Evolutionary conservation across 1,284 basidiomycete genomes (phyloP), one percentile per base, ranked within the genome.

Genomic region (Ceratobasidium sp.): DNA sequence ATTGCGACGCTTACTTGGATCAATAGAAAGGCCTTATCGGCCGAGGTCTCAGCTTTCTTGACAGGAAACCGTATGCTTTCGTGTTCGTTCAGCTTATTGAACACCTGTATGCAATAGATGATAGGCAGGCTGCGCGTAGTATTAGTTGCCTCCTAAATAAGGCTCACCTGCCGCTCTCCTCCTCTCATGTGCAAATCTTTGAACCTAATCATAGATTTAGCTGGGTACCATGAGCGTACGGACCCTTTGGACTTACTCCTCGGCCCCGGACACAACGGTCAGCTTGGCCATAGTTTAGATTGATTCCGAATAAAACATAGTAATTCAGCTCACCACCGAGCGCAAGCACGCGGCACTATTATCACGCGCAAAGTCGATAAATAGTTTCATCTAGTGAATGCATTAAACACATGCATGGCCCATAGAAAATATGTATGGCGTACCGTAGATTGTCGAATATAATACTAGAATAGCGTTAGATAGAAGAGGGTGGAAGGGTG

Each of bases 1-100:
- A 57, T 56, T 30, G 2, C 16, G 16, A 39, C 21, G 46, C 74
- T 70, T 66, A 88, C 89, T 77, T 92, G 90, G 14, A 91, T 85
- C 50, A 92, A 77, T 6, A 91, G 74, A 75, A 89, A 85, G 14
- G 87, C 79, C 74, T 93, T 93, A 75, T 93, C 89, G 6, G 80
- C 77, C 0, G 85, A 81, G 71, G 83, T 86, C 57, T 86, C 86
- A 3, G 87, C 77, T 73, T 87, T 91, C 77, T 85, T 85, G 9
- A 87, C 77, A 68, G 84, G 81, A 76, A 84, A 92, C 1, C 90
- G 86, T 69, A 91, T 89, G 71, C 91, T 89, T 30, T 80, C 79
- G 71, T 91, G 86, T 57, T 80, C 82, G 66, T 83, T 80, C 58
- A 92, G 79, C 73, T 84, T 87, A 73, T 87, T 88, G 72, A 86